Conservation (phyloP, 129 eudicot species). For the Dittrichia graveolens region DNA sequence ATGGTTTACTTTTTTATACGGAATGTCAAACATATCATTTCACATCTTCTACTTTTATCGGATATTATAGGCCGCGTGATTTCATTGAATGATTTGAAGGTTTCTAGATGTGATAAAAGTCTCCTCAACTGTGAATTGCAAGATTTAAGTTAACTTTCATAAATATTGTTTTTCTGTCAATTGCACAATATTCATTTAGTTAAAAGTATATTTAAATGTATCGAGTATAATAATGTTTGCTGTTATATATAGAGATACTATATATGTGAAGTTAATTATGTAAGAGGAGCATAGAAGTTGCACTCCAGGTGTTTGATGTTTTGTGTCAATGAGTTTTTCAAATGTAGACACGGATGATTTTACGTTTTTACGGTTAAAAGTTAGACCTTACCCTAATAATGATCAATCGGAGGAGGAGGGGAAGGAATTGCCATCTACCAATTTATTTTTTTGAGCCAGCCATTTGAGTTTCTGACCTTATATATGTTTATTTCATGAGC, state of each 20-base stretch:
- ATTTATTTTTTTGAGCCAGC: neutral
- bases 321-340: slow-evolving; percentile 15
- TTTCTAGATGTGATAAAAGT: no score
- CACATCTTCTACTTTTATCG: no score
- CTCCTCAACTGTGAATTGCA: no score
- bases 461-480: neutral
- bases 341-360: neutral
- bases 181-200: no score
- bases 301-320: slow-evolving; percentile 25
- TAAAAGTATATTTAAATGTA: no score
- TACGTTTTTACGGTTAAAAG: neutral
- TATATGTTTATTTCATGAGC: neutral
- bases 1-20: no score
- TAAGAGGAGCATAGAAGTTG: slow-evolving; percentile 2
- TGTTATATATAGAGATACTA: neutral
- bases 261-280: neutral
- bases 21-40: no score
- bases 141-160: no score
- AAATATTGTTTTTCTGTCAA: no score
- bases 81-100: no score
- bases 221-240: no score
- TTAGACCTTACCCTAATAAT: neutral
- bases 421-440: neutral
- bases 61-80: no score
- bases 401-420: neutral